These are phyloP conservation scores for Metschnikowia lachancei DNA, from an alignment of 805 yeast species.

Conservation along the genomic window DNA sequence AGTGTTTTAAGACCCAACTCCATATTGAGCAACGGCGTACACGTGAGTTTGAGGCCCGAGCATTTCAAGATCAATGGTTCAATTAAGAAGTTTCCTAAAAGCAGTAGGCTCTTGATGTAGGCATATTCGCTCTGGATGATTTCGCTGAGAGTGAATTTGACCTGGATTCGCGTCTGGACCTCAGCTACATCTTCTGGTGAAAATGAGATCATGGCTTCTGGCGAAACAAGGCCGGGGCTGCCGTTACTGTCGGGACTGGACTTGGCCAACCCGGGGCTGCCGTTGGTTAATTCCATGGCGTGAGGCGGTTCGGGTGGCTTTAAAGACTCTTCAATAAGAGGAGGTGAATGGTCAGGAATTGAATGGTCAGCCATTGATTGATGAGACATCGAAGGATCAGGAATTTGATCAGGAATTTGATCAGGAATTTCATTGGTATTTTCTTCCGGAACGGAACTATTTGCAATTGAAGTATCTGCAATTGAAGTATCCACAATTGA, in stretches of 20 bases:
- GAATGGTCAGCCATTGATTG: no score
- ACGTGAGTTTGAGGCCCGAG: slow-evolving; percentile 9
- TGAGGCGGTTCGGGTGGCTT: not conserved
- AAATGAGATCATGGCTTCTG: slow-evolving; percentile 12
- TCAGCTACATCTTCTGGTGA: slow-evolving; percentile 9
- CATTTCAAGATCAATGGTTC: slow-evolving; percentile 15
- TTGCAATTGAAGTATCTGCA: no score
- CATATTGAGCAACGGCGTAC: slow-evolving; percentile 14
- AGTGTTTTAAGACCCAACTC: slow-evolving; percentile 6
- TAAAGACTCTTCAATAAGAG: not conserved
- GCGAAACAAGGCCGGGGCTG: slow-evolving; percentile 10
- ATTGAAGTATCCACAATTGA: no score
- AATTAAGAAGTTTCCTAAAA: slow-evolving; percentile 12
- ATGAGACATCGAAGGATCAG: no score
- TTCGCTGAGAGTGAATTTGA: slow-evolving; percentile 10
- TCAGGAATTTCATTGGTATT: no score
- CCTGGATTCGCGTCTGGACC: slow-evolving; percentile 7
- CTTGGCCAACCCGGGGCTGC: not conserved
- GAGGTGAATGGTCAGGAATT: not conserved
- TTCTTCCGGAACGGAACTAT: no score
- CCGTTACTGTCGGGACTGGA: slow-evolving; percentile 7
- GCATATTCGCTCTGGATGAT: slow-evolving; percentile 13
- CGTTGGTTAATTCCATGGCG: not conserved
- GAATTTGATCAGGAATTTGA: no score
- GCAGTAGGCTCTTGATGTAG: slow-evolving; percentile 12